Evolutionary conservation across 768 basidiomycete species (phyloP), one percentile per base, ranked within the genome.

Genomic region (Mrakia hoshinonis): DNA sequence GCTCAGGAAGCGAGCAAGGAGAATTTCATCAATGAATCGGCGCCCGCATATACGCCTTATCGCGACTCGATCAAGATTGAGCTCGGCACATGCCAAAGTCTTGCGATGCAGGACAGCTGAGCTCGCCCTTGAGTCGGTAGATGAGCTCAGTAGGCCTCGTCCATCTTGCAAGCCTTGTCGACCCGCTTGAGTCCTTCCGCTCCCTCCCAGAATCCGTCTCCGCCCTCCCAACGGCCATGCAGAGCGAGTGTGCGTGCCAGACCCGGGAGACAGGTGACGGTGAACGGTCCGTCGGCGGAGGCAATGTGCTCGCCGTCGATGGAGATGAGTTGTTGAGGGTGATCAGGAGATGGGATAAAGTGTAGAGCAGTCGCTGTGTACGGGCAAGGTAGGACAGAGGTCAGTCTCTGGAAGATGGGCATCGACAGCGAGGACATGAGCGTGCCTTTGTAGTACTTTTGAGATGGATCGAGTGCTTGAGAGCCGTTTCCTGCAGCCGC

Each of bases 251-350:
- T 68, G 18, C 67, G 36, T 18, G 54, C 67, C 54, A 68, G 18
- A 4, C 54, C 67, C 18, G 39, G 36, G 6, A 46, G 52, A 15
- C 26, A 31, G 22, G 55, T 54, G 39, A 68, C 46, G 10, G 67
- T 68, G 51, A 68, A 68, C 6, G 67, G 31, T 1, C 67, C 67
- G 12, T 46, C 54, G 10, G 34, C 36, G 36, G 67, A 43, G n/a
- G 51, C 58, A 13, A 68, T 38, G 15, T 34, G 24, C 34, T 68
- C 67, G 4, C 67, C 67, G 15, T 68, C 67, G 67, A 68, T 68
- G 3, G 67, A 68, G 26, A 68, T 68, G 38, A 26, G 31, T 51
- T 51, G 52, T 15, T 43, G 43, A 43, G 43, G 43, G 72, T 78
- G 54, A 11, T 39, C n/a, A 3, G 52, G 34, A 20, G 54, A 39